Percentiles rank a stretch among this genome's conserved stretches.
Conservation (phyloP, 805 yeast species). For the Blastobotrys parvus region DNA sequence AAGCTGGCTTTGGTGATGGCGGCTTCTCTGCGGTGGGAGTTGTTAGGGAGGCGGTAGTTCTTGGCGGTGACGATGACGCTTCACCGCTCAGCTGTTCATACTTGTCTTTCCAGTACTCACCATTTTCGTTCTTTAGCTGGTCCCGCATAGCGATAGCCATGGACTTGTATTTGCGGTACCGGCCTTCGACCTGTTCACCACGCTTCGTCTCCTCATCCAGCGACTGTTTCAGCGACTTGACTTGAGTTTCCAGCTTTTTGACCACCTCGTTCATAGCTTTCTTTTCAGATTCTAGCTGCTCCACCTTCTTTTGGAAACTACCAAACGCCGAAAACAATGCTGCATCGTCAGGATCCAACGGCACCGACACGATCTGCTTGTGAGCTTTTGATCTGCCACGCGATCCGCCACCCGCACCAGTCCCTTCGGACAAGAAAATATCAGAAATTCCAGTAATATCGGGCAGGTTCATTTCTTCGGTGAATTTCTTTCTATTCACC, state of each 20-base stretch:
- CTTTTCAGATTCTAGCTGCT: conserved; percentile 18
- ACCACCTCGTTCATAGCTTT: conserved; percentile 2
- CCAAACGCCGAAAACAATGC: conserved; percentile 14
- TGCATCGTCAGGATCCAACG: conserved; percentile 15
- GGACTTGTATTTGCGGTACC: conserved; percentile 8
- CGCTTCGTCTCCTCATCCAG: conserved; percentile 5
- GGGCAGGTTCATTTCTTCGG: conserved; percentile 4
- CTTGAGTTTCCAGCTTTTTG: conserved; percentile 6
- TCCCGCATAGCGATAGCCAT: conserved; percentile 4
- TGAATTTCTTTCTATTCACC: background rate
- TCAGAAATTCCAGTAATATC: conserved; percentile 16
- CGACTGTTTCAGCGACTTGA: conserved; percentile 2
- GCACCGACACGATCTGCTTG: conserved; percentile 17
- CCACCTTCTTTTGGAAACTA: conserved; percentile 13
- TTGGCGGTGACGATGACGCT: background rate
- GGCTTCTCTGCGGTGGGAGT: no score
- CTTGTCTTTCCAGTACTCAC: background rate
- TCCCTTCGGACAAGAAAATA: conserved; percentile 11
- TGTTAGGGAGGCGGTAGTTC: background rate
- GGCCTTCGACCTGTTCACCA: conserved; percentile 5
- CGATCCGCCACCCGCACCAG: background rate
- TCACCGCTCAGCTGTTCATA: background rate
- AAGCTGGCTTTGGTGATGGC: no score
- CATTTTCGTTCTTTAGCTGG: background rate
- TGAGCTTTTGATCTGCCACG: conserved; percentile 2